phyloP scores from a whole-genome alignment of 192 early-diverging fungal genomes.

The Gorgonomyces haynaldii region DNA sequence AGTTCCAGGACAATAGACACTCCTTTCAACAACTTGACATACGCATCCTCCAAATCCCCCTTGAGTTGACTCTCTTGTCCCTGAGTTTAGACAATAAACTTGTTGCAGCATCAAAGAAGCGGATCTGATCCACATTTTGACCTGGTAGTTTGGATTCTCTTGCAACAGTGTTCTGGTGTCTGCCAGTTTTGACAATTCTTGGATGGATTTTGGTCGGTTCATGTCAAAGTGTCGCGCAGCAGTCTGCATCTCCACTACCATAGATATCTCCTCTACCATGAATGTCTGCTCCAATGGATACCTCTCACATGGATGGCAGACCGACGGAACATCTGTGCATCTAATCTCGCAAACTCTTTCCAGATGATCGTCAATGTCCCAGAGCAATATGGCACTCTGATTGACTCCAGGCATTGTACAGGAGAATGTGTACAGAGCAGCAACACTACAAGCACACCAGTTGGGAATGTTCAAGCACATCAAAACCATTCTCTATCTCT shows the following conservation, averaged over 20 bases:
- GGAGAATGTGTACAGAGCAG: slow-evolving; percentile 74
- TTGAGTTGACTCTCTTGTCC: neutral
- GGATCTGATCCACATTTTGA: slow-evolving; percentile 1
- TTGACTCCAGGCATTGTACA: slow-evolving; percentile 91
- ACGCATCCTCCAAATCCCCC: slow-evolving; percentile 13
- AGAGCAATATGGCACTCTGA: too few species aligned
- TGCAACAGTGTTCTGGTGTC: slow-evolving; percentile 2
- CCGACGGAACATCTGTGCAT: too few species aligned
- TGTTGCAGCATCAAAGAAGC: neutral
- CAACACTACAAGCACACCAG: slow-evolving; percentile 38
- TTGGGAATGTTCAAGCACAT: slow-evolving; percentile 65
- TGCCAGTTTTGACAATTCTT: neutral
- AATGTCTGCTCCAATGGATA: too few species aligned
- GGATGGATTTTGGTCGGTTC: neutral
- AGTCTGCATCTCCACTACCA: too few species aligned
- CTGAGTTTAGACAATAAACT: neutral
- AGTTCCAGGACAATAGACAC: slow-evolving; percentile 23
- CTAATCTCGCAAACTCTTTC: too few species aligned
- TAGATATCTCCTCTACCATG: too few species aligned
- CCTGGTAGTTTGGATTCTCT: slow-evolving; percentile 3
- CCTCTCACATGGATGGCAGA: too few species aligned
- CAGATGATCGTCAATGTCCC: too few species aligned
- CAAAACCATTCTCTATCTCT: slow-evolving; percentile 70
- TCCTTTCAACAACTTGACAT: slow-evolving; percentile 14
- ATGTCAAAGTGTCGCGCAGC: too few species aligned